Evolutionary conservation across 2,329 filamentous ascomycete species (phyloP), one percentile per base, ranked within the genome.

Genomic region (Colletotrichum musae): DNA sequence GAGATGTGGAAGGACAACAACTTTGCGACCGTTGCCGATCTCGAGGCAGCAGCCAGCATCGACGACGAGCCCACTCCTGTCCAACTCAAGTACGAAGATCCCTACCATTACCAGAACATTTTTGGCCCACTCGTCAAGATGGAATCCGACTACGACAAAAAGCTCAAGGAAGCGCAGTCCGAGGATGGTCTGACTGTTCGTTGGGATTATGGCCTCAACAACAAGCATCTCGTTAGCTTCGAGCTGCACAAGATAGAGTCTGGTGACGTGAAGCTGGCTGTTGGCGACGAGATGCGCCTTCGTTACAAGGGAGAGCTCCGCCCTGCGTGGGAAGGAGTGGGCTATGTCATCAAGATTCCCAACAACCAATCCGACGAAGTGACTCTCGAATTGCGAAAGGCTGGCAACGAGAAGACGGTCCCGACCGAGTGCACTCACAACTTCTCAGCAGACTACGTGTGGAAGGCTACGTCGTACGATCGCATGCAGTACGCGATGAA

Each of bases 401-500:
- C 96, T 72, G 95, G 94, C 71, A 97, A 97, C 78, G 95, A 98
- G 83, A 98, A 98, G 81, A 94, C 93, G 32, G 94, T 98, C 1
- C 96, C 96, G 0, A 97, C 94, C 0, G 95, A 99, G 76, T 96
- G 95, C 80, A 97, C 95, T 0, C 94, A 97, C 82, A 97, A 98
- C 80, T 99, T 99, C 82, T 97, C 94, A 16, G 96, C 95, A 73
- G 96, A 99, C 80, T 99, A 99, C 77, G 96, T 99, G 64, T 99
- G 96, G 96, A 99, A 99, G 80, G 96, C 97, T 15, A 99, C 97
- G 0, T 98, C 95, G 0, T 99, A 99, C 79, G 96, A 99, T 77
- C 95, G 96, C 72, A 99, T 99, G 96, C 96, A 99, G 80, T 90
- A 95, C 73, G 97, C 96, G 63, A 98, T 99, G 95, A 98, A 98